Evolutionary conservation across 2,329 filamentous ascomycete genomes (phyloP), one percentile per base, ranked within the genome.

Genomic region (Botrytis fragariae): DNA sequence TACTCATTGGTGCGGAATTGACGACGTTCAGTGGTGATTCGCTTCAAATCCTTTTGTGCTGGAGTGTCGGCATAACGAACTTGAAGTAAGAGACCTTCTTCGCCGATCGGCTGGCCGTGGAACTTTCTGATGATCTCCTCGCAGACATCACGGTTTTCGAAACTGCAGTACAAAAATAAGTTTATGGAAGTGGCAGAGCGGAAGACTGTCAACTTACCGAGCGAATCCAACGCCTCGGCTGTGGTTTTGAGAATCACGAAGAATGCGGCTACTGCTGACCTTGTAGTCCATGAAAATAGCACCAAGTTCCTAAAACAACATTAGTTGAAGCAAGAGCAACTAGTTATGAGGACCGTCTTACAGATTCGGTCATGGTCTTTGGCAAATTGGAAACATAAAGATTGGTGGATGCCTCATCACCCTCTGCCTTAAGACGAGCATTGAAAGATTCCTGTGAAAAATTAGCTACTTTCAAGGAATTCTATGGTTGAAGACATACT

Each of bases 351-450:
- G 18, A 10, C 32, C 10, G 85, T 91, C 91, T 81, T 83, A 95
- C 94, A 78, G 93, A 91, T 85, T 99, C 97, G 70, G 93, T 97
- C 87, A 97, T 90, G 76, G 91, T 90, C 83, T 95, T 95, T 51
- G 96, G 96, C 62, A 99, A 88, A 83, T 98, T 99, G 42, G 97
- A 99, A 76, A 98, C 95, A 83, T 99, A 99, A 76, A 99, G 89
- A 82, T 99, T 99, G 77, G 96, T 98, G 64, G 97, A 98, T 60
- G 84, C 81, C 70, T 92, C 93, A 80, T 99, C 95, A 72, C 95
- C 92, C 80, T 98, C 93, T 63, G 96, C 95, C 87, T 99, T 98
- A 79, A 99, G 92, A 78, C 97, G 94, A 77, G 95, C 95, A 83
- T 99, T 99, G 85, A 98, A 98, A 32, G 95, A 98, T 86, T 98